phyloP scores from a whole-genome alignment of 345 rosid genomes.

The Cardiospermum halicacabum region DNA sequence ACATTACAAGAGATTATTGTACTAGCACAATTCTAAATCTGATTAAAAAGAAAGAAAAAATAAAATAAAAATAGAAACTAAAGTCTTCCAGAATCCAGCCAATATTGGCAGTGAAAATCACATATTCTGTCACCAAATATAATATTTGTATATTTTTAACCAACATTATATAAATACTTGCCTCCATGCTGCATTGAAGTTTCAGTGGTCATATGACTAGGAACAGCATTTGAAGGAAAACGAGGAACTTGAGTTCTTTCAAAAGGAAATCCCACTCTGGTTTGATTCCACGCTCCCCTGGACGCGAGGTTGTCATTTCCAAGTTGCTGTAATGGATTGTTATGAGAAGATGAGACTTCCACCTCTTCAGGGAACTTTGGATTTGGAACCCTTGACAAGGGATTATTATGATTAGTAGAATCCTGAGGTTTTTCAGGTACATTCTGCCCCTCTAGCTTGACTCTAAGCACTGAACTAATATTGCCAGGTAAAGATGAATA shows the following conservation, averaged over 20 bases:
- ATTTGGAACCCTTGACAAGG: constrained; percentile 17
- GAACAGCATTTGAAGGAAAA: constrained; percentile 37
- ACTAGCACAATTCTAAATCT: neutral
- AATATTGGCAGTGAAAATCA: neutral
- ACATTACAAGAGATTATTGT: neutral
- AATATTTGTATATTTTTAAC: neutral
- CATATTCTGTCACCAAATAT: neutral
- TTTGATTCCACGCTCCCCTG: constrained; percentile 42
- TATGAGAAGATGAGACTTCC: constrained; percentile 39
- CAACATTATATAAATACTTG: constrained; percentile 16
- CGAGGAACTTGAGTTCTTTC: constrained; percentile 51
- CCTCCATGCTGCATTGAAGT: constrained; percentile 38
- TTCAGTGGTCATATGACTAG: constrained; percentile 32
- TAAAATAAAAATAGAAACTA: no score
- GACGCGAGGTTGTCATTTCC: constrained; percentile 40
- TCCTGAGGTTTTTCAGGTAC: constrained; percentile 22
- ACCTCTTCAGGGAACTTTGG: constrained; percentile 30
- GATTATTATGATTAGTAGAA: constrained; percentile 15
- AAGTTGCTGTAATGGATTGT: constrained; percentile 33
- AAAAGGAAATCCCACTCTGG: constrained; percentile 31
- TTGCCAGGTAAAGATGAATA: constrained; percentile 22
- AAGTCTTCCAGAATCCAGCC: neutral
- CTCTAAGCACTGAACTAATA: constrained; percentile 23
- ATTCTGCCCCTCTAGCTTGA: constrained; percentile 27
- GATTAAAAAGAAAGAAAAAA: neutral